Evolutionary conservation across 345 rosid species (phyloP), one percentile per base, ranked within the genome.

Genomic region (Cardamine resedifolia): DNA sequence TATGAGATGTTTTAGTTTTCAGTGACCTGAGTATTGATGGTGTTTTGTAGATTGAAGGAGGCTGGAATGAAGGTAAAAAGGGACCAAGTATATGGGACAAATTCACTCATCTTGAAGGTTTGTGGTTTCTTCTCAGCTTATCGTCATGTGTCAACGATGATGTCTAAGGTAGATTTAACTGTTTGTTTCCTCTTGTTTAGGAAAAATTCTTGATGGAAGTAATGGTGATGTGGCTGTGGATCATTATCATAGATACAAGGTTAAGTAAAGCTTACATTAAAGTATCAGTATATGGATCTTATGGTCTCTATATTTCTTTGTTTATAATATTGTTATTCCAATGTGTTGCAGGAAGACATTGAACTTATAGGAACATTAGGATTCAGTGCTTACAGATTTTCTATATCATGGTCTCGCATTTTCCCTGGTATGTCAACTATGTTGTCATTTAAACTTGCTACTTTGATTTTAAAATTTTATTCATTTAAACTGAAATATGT

Each of bases 371-470:
- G 84, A 12, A 77, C 76, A 64, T 72, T 93, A 59, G 98, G 98
- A 39, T 90, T 93, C 75, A 69, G 58, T 53, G 98, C 92, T 74
- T 93, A 93, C 85, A 85, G 96, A 66, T 90, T 93, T 76, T 93
- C 98, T 47, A 80, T 93, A 49, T 89, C 97, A 0, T 93, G 94
- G 98, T 87, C 97, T 64, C 97, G 98, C 49, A 90, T 93, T 74
- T 90, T 82, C 64, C 96, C 94, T 9, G 97, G 98, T 93, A 79
- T 64, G 81, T 44, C 48, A 18, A 20, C 26, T 38, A 12, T 33
- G 8, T 26, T 43, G 3, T 28, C 27, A 28, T 61, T 11, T 41
- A 21, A 14, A 1, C 11, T 59, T 59, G 21, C 16, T 58, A 45
- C 31, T 49, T 36, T 28, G 1, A 14, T 38, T 23, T 18, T 30